Conservation (phyloP, 306 rosid species). For the Sindora glabra region DNA sequence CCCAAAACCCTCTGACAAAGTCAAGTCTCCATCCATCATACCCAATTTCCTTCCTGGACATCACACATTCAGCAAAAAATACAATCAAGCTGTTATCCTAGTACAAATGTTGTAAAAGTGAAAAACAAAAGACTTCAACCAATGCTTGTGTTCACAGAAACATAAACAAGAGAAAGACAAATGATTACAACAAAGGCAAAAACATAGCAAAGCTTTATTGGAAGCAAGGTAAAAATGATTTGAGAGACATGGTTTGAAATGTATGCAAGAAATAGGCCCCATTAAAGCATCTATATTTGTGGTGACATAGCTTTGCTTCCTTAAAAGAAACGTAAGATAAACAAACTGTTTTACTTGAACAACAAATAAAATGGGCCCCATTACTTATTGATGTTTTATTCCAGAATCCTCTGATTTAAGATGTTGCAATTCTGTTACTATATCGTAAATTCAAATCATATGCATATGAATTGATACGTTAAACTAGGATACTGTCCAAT, state of each 20-base stretch:
- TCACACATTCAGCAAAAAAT: slow-evolving; percentile 5
- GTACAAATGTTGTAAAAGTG: neutral
- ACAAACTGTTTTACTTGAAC: neutral
- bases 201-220: neutral
- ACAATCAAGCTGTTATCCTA: neutral
- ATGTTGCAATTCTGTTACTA: neutral
- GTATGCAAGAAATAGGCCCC: neutral
- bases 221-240: neutral
- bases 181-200: neutral
- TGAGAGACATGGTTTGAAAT: neutral
- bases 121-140: neutral
- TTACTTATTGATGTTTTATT: too few relatives aligned
- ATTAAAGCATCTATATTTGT: neutral
- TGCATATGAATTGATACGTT: neutral
- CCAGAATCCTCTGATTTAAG: neutral
- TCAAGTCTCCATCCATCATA: slow-evolving; percentile 98
- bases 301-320: neutral
- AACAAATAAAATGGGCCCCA: too few relatives aligned
- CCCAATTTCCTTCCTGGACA: slow-evolving; percentile 71
- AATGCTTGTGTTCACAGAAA: neutral
- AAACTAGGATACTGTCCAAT: neutral
- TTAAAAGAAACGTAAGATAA: neutral
- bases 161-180: neutral
- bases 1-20: slow-evolving; percentile 98
- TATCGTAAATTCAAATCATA: neutral